Conservation (phyloP, 2,329 filamentous ascomycete genomes). For the Sordariomycetes sp. region DNA sequence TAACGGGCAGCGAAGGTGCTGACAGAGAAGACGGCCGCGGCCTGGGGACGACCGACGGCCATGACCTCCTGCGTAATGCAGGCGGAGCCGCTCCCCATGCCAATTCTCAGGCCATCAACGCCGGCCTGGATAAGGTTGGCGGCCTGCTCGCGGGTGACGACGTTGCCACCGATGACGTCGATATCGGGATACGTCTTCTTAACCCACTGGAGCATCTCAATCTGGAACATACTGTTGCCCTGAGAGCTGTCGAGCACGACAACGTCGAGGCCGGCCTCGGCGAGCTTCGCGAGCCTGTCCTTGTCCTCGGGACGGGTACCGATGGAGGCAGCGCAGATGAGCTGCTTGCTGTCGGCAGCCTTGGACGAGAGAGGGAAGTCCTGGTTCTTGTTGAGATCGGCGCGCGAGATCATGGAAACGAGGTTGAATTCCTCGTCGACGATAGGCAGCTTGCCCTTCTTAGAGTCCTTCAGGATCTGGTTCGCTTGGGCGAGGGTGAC, state of each 20-base stretch:
- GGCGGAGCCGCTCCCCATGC: conserved; percentile 96
- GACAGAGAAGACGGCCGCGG: conserved; percentile 84
- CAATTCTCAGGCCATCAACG: conserved; percentile 92
- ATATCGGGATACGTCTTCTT: conserved; percentile 77
- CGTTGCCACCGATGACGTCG: conserved; percentile 96
- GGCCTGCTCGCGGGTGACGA: conserved; percentile 94
- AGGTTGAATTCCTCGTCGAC: conserved; percentile 77
- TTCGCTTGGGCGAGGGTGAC: conserved; percentile 85
- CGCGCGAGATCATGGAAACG: conserved; percentile 84
- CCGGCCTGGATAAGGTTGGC: conserved; percentile 85
- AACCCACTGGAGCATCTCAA: conserved; percentile 95
- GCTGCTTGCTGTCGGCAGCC: conserved; percentile 92
- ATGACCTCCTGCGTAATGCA: conserved; percentile 99
- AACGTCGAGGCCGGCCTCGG: conserved; percentile 90
- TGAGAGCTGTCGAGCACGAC: conserved; percentile 94
- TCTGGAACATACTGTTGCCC: conserved; percentile 97
- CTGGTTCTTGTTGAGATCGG: conserved; percentile 96
- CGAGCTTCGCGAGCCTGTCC: conserved; percentile 70
- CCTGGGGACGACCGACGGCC: conserved; percentile 95
- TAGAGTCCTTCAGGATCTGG: conserved; percentile 82
- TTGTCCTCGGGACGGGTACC: conserved; percentile 94
- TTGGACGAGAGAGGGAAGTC: conserved; percentile 96
- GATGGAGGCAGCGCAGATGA: conserved; percentile 89
- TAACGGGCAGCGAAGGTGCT: conserved; percentile 83
- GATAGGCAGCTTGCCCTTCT: conserved; percentile 97